Evolutionary conservation across 108 stramenopile species (phyloP), one percentile per base, ranked within the genome.

Genomic region (Aurantiochytrium sp.): DNA sequence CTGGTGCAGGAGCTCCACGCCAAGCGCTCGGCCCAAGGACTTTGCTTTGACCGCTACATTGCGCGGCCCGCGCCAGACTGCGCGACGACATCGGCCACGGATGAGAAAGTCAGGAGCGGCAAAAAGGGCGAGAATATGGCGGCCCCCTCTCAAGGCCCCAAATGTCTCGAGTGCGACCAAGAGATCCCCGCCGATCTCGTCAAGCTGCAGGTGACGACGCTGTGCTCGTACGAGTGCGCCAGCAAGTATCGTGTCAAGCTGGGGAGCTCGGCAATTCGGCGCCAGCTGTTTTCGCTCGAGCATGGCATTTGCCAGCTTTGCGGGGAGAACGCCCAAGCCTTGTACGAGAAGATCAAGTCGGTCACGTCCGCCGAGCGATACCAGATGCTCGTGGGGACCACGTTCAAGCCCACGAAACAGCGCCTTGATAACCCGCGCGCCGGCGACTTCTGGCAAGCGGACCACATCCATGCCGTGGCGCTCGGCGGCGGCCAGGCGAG

Each of bases 361-460:
- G 53, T 95, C 48, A 88, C 93, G 55, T 94, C 95, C 10, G 91
- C 95, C 24, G 94, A 95, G 87, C 90, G 95, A 41, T 89, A 95
- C 41, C 95, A 93, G 69, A 89, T 90, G 19, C 41, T 95, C 48
- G 59, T 92, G 39, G 93, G 91, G 69, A 93, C 93, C 19, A 94
- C 91, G 45, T 94, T 93, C 92, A 94, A 89, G 52, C 90, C 94
- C 21, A 94, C 94, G 0, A 89, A 90, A 41, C 91, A 90, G n/a
- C 87, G 94, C 32, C 68, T 95, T 10, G 89, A 90, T 30, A 55
- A 92, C 88, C 94, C 94, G 3, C 91, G 91, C 55, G 95, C 95
- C 69, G 90, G 91, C 37, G 93, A 94, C 55, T 96, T 95, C 73
- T 96, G 96, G 95, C 93, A 96, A 90, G 96, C 93, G 0, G 96